phyloP scores from a whole-genome alignment of 1,284 basidiomycete genomes.

The Pholiota adiposa region DNA sequence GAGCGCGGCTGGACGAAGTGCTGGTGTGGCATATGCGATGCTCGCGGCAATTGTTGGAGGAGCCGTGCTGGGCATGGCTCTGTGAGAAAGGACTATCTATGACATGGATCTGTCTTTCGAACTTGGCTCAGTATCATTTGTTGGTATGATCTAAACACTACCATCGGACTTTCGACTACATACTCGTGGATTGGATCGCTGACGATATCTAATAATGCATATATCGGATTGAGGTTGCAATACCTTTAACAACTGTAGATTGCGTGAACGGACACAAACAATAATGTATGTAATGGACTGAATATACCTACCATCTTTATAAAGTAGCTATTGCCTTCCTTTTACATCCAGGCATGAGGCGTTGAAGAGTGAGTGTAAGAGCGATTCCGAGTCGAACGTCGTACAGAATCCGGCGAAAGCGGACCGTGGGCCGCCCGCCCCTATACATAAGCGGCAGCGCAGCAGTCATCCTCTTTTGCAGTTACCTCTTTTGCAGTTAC shows the following conservation, averaged over 20 bases:
- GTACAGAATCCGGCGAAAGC: no score
- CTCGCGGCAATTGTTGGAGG: slow-evolving; percentile 5
- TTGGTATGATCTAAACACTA: background rate
- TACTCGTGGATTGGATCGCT: background rate
- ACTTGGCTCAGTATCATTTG: background rate
- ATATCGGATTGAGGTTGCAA: background rate
- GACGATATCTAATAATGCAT: background rate
- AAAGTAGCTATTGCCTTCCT: background rate
- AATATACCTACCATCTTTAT: background rate
- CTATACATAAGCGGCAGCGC: no score
- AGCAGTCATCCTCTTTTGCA: no score
- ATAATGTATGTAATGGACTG: slow-evolving; percentile 1
- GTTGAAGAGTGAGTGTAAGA: no score
- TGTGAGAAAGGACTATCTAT: slow-evolving; percentile 3
- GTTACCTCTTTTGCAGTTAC: no score
- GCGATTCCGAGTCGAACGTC: no score
- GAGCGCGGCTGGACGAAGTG: slow-evolving; percentile 6
- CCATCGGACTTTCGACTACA: slow-evolving; percentile 1
- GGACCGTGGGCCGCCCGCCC: no score
- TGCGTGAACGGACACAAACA: background rate
- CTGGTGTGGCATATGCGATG: slow-evolving; percentile 1
- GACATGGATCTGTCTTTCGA: background rate
- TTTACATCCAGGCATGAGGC: no score
- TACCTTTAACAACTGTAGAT: background rate
- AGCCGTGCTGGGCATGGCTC: slow-evolving; percentile 15